Evolutionary conservation across 2,329 filamentous ascomycete genomes (phyloP).

Genomic region (Fusarium heterosporum): DNA sequence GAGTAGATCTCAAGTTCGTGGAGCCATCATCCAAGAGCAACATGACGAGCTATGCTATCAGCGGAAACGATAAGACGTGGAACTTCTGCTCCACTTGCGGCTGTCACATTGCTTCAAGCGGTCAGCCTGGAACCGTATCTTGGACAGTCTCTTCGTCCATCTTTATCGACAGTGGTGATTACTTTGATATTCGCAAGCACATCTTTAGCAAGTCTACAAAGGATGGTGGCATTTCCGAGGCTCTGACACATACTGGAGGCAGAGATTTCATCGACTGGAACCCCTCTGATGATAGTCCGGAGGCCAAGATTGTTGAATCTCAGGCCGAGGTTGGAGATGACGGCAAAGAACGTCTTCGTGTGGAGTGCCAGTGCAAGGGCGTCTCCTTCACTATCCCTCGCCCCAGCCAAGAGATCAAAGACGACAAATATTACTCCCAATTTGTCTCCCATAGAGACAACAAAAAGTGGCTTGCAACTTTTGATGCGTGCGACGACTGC

Average conservation of each 20-base stretch:
- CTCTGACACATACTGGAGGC: slow-evolving; percentile 51
- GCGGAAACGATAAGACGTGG: slow-evolving; percentile 48
- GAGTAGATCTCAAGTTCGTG: slow-evolving; percentile 54
- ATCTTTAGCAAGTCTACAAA: slow-evolving; percentile 53
- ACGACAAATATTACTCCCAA: slow-evolving; percentile 47
- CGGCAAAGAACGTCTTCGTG: slow-evolving; percentile 56
- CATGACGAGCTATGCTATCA: slow-evolving; percentile 54
- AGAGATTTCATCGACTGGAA: slow-evolving; percentile 52
- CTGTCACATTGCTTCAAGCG: slow-evolving; percentile 57
- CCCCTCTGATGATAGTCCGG: slow-evolving; percentile 48
- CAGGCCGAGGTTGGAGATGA: slow-evolving; percentile 49
- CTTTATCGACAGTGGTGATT: slow-evolving; percentile 52
- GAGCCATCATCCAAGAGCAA: slow-evolving; percentile 53
- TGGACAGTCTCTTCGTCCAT: slow-evolving; percentile 58
- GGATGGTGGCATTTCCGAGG: slow-evolving; percentile 53
- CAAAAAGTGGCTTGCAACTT: slow-evolving; percentile 57
- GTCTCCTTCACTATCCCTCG: slow-evolving; percentile 60
- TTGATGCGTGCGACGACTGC: slow-evolving; percentile 60
- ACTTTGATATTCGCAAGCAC: slow-evolving; percentile 53
- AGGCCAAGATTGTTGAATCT: slow-evolving; percentile 45
- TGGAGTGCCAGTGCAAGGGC: slow-evolving; percentile 60
- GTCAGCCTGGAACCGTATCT: slow-evolving; percentile 43
- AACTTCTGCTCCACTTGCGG: slow-evolving; percentile 61
- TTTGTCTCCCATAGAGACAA: slow-evolving; percentile 54
- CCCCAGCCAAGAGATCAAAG: slow-evolving; percentile 50